Evolutionary conservation across 176 grass and related monocot genomes (phyloP).

Genomic region (Oryza rufipogon): DNA sequence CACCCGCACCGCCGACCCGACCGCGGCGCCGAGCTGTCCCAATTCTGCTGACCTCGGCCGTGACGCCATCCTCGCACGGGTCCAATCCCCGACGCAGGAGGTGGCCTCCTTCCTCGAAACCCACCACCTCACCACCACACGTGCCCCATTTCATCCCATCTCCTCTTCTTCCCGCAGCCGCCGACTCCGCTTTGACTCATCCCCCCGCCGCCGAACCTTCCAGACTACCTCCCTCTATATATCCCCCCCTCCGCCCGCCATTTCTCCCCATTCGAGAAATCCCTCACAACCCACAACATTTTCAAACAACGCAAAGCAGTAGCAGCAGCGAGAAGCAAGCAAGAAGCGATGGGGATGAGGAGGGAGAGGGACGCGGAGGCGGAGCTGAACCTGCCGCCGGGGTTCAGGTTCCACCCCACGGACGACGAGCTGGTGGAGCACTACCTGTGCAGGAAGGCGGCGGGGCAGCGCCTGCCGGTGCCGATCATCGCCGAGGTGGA

Average conservation of each 20-base stretch:
- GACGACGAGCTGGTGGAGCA: constrained; percentile 90
- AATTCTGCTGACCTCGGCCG: constrained; percentile 44
- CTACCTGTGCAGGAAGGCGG: constrained; percentile 62
- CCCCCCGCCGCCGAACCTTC: constrained; percentile 22
- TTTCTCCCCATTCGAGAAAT: constrained; percentile 12
- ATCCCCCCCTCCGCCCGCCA: neutral
- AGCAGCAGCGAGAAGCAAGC: neutral
- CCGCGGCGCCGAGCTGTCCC: constrained; percentile 3
- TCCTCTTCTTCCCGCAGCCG: constrained; percentile 22
- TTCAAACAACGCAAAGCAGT: neutral
- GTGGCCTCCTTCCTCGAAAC: constrained; percentile 27
- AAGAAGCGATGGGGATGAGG: constrained; percentile 31
- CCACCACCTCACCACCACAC: constrained; percentile 47
- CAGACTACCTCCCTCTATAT: constrained; percentile 30
- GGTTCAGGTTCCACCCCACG: constrained; percentile 94
- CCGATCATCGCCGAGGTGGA: constrained; percentile 92
- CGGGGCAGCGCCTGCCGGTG: constrained; percentile 51
- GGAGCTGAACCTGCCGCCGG: constrained; percentile 76
- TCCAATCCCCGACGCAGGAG: neutral
- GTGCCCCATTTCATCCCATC: constrained; percentile 35
- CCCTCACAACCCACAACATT: neutral
- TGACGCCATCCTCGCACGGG: constrained; percentile 27
- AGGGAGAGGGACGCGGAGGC: constrained; percentile 62
- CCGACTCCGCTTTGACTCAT: neutral
- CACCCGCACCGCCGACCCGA: neutral